A percentile compares a stretch with the other conserved stretches of the same genome.
phyloP scores from a whole-genome alignment of 2,329 filamentous ascomycete species.

The Huntiella bhutanensis region DNA sequence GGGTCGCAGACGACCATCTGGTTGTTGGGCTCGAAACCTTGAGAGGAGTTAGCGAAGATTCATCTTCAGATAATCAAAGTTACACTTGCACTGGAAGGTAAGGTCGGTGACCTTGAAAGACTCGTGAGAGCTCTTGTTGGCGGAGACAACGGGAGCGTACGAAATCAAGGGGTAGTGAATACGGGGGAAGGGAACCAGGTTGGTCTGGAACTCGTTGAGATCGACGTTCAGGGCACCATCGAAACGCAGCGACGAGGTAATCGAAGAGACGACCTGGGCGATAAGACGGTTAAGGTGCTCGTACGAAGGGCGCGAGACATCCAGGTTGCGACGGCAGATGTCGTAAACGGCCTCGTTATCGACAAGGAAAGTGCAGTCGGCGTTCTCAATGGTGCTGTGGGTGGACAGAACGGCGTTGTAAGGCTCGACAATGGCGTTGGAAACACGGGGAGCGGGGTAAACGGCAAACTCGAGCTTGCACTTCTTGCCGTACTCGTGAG shows the following conservation, averaged over 20 bases:
- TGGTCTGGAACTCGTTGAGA: constrained; percentile 62
- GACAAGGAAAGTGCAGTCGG: constrained; percentile 61
- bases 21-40: constrained; percentile 61
- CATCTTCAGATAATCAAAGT: background rate
- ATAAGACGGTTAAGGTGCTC: constrained; percentile 57
- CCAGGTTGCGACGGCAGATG: constrained; percentile 54
- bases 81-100: constrained; percentile 48
- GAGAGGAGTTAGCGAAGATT: background rate
- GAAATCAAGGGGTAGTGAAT: constrained; percentile 59
- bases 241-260: constrained; percentile 54
- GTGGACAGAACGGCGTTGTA: constrained; percentile 58
- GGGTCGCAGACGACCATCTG: constrained; percentile 62
- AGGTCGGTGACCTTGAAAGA: constrained; percentile 71
- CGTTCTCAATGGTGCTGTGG: constrained; percentile 59
- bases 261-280: constrained; percentile 55
- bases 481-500: constrained; percentile 60
- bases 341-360: constrained; percentile 61
- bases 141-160: constrained; percentile 53
- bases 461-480: constrained; percentile 59
- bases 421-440: constrained; percentile 52
- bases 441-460: constrained; percentile 51
- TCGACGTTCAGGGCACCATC: constrained; percentile 57
- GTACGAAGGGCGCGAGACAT: constrained; percentile 49
- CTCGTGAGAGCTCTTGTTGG: constrained; percentile 63
- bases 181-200: constrained; percentile 53